Base-by-base conservation (phyloP, 2,329 filamentous ascomycete species). In the Cladophialophora chaetospira region DNA sequence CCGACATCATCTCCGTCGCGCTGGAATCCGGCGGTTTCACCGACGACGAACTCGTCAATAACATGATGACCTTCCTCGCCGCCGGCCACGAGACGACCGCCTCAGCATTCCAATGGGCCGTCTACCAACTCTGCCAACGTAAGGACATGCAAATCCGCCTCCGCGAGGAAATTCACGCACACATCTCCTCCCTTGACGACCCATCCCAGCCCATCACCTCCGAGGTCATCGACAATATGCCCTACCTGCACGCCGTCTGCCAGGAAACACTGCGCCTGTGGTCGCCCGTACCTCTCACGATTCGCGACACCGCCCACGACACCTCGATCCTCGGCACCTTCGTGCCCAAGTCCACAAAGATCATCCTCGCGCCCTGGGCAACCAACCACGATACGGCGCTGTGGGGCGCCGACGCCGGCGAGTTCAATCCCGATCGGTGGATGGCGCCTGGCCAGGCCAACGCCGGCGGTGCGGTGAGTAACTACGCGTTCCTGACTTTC, bases 11-110 rank as follows among this genome's bases (percentile, higher is more conserved):
- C 29, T 90, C 87, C 1, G 88, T 93, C 0, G 91, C 91, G 13
- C 77, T 96, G 45, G 82, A 87, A 68, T 90, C 85, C 35, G 88
- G 88, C 44, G 84, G 79, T 4, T 94, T 95, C 72, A 82, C 75
- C 10, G 89, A 94, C 61, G 88, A 91, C 46, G 85, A 90, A 58
- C 82, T 96, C n/a, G 83, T 91, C 31, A 88, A 94, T 70, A 91
- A 96, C 73, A 82, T 94, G 69, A 94, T 95, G 89, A 95, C 89
- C 0, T 94, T 95, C 75, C 82, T 95, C 4, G 88, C 87, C 0
- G 91, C 91, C 0, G 87, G 65, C 38, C 68, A 69, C 50, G 68
- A 70, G 54, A 71, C 67, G 6, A 70, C 67, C 28, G 66, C 68
- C 0, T 63, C 63, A 4, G 64, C 67, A 6, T 62, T 71, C 38